These are phyloP conservation scores for Ajuga chamaepitys DNA, from an alignment of 257 asterid species.

Conservation along the genomic window DNA sequence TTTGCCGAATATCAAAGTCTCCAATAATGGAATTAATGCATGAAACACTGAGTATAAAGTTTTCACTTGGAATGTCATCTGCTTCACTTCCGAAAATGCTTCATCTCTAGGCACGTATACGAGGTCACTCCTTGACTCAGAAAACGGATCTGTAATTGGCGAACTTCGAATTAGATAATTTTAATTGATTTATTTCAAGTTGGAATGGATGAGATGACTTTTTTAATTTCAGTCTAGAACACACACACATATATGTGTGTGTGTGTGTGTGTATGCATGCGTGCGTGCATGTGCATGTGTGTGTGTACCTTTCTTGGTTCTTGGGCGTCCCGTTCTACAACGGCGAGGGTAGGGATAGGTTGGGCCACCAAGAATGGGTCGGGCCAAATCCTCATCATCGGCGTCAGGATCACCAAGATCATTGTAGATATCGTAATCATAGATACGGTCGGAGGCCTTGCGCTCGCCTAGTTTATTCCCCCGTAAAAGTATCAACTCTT, in stretches of 20 bases:
- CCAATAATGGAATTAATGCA: constrained; percentile 32
- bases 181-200: too few relatives aligned
- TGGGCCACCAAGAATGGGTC: constrained; percentile 64
- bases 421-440: constrained; percentile 76
- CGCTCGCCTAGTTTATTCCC: constrained; percentile 64
- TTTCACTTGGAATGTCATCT: constrained; percentile 29
- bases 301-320: constrained; percentile 36
- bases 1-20: not conserved
- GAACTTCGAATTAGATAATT: too few relatives aligned
- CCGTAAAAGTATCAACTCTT: constrained; percentile 37
- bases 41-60: constrained; percentile 35
- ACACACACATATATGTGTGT: too few relatives aligned
- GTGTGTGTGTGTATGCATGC: too few relatives aligned
- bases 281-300: too few relatives aligned
- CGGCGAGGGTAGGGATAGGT: constrained; percentile 64
- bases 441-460: constrained; percentile 39
- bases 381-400: constrained; percentile 11
- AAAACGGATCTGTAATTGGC: constrained; percentile 35
- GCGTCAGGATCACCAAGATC: constrained; percentile 63
- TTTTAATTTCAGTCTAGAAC: too few relatives aligned
- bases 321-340: constrained; percentile 65
- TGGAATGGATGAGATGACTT: too few relatives aligned
- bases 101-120: constrained; percentile 77
- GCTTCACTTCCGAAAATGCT: constrained; percentile 49
- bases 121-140: constrained; percentile 29